Conservation (phyloP, 768 basidiomycete genomes). For the Boletus rubescentipes region DNA sequence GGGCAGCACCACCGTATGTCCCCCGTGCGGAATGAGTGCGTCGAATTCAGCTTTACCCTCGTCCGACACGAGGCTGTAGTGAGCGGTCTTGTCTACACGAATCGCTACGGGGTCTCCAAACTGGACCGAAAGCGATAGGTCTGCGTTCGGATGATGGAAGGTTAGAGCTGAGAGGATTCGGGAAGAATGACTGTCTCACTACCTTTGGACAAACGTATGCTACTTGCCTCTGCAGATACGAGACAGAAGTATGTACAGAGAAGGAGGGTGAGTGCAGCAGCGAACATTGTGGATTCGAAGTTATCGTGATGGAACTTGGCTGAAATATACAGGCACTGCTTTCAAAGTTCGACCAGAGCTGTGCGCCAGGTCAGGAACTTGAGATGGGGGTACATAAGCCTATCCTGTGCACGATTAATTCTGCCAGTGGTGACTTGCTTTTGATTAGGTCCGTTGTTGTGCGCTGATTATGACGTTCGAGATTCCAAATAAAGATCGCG, state of each 20-base stretch:
- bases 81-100: slow-evolving; percentile 11
- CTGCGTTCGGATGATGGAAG: not conserved
- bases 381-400: no score
- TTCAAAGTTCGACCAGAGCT: no score
- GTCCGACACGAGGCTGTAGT: slow-evolving; percentile 11
- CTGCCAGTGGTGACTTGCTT: no score
- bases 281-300: not conserved
- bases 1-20: slow-evolving; percentile 9
- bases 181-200: not conserved
- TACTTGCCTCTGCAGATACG: not conserved
- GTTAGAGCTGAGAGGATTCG: not conserved
- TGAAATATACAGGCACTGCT: not conserved
- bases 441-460: no score
- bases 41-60: slow-evolving; percentile 16
- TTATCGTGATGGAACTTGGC: not conserved
- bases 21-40: slow-evolving; percentile 11
- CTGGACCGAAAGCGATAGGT: slow-evolving; percentile 8
- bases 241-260: slow-evolving; percentile 2
- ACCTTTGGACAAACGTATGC: slow-evolving; percentile 8
- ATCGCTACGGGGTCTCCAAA: slow-evolving; percentile 14
- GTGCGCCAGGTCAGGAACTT: not conserved
- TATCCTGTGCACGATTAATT: not conserved
- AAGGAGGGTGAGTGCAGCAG: not conserved
- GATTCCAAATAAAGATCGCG: no score
- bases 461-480: no score